These are phyloP conservation scores for Boeremia lycopersici DNA, from an alignment of 2,329 filamentous ascomycete genomes.

Conservation along the genomic window DNA sequence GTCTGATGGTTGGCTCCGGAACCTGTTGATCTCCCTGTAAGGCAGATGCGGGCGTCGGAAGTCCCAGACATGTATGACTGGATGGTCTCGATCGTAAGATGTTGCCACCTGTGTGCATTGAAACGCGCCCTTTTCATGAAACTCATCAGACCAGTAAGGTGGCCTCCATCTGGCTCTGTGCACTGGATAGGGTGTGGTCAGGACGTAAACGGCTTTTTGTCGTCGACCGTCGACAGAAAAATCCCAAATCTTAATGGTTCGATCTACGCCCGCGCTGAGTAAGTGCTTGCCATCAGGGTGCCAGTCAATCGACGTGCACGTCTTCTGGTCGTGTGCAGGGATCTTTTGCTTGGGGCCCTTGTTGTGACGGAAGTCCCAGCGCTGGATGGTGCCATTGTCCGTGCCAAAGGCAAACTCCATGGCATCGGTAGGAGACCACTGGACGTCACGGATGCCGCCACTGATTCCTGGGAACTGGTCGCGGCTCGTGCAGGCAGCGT, in stretches of 20 bases:
- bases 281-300: slow-evolving; percentile 70
- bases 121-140: slow-evolving; percentile 58
- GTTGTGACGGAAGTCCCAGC: slow-evolving; percentile 67
- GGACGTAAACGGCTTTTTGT: slow-evolving; percentile 63
- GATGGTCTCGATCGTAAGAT: slow-evolving; percentile 66
- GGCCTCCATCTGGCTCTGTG: slow-evolving; percentile 68
- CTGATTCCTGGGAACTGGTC: slow-evolving; percentile 62
- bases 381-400: slow-evolving; percentile 67
- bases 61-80: slow-evolving; percentile 68
- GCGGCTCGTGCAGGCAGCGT: slow-evolving; percentile 60
- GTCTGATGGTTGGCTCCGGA: slow-evolving; percentile 62
- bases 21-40: slow-evolving; percentile 64
- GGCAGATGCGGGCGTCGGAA: slow-evolving; percentile 66
- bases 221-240: slow-evolving; percentile 62
- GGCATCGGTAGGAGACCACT: slow-evolving; percentile 68
- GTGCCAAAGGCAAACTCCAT: slow-evolving; percentile 68
- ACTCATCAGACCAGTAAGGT: slow-evolving; percentile 60
- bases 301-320: slow-evolving; percentile 69
- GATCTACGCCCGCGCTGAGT: slow-evolving; percentile 66
- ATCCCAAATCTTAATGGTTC: slow-evolving; percentile 68
- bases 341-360: slow-evolving; percentile 64
- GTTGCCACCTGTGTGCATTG: slow-evolving; percentile 68
- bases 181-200: slow-evolving; percentile 67
- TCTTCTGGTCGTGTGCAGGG: slow-evolving; percentile 63
- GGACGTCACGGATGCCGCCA: slow-evolving; percentile 66